Percentiles rank a stretch among this genome's conserved stretches.
Conservation (phyloP, 345 rosid species). For the Populus alba region DNA sequence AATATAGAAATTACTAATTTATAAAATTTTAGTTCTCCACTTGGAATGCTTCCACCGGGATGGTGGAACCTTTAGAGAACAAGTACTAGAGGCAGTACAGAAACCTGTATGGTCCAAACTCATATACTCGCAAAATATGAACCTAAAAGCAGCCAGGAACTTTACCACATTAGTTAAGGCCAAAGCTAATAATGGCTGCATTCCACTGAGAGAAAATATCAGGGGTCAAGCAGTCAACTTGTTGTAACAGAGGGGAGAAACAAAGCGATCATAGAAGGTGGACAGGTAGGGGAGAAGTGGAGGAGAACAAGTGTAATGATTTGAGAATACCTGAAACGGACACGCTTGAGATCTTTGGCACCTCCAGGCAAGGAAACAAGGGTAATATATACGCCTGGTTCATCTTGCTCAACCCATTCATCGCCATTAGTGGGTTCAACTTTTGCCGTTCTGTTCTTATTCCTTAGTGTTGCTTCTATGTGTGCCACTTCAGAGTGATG, state of each 20-base stretch:
- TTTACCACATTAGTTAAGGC: background rate
- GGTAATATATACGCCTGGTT: constrained; percentile 24
- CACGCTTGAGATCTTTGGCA: constrained; percentile 28
- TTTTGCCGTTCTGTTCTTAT: constrained; percentile 13
- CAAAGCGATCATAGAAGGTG: background rate
- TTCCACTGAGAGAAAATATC: background rate
- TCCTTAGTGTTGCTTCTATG: constrained; percentile 9
- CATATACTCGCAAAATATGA: background rate
- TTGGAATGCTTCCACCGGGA: background rate
- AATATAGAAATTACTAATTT: background rate
- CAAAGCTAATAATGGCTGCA: background rate
- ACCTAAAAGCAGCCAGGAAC: background rate
- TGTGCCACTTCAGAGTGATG: constrained; percentile 8
- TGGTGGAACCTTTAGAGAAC: no score
- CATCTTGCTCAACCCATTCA: constrained; percentile 33
- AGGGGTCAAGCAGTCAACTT: background rate
- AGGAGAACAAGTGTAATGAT: background rate
- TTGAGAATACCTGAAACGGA: constrained; percentile 27
- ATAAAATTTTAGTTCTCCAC: background rate
- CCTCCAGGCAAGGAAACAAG: constrained; percentile 27
- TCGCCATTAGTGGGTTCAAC: constrained; percentile 20
- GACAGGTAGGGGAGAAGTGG: background rate
- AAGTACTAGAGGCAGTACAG: background rate
- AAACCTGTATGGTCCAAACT: background rate
- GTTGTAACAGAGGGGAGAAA: background rate